A percentile compares a stretch with the other conserved stretches of the same genome.
These are phyloP conservation scores for Oryza meridionalis DNA, from an alignment of 176 grass and related monocot species.

Conservation along the genomic window DNA sequence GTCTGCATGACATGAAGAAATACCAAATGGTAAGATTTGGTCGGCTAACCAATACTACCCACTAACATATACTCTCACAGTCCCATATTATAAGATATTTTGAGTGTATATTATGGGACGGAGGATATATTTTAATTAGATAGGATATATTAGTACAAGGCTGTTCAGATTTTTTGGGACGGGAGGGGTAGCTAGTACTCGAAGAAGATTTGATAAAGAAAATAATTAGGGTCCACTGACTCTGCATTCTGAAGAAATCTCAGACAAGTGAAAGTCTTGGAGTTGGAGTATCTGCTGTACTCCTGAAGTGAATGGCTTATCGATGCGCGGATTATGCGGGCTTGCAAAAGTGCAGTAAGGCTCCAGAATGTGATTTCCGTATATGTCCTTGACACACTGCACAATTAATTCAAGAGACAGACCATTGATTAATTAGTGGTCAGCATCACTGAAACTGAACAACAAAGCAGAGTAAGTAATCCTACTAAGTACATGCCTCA, in stretches of 20 bases:
- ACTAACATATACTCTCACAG: background rate
- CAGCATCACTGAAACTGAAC: constrained; percentile 17
- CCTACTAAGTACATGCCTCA: constrained; percentile 7
- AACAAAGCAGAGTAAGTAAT: too few species aligned
- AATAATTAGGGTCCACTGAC: constrained; percentile 14
- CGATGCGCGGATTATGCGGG: background rate
- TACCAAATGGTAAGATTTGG: background rate
- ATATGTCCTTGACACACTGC: constrained; percentile 47
- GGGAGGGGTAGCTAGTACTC: too few species aligned
- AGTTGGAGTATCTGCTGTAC: constrained; percentile 28
- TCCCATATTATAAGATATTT: too few species aligned
- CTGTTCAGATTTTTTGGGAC: too few species aligned
- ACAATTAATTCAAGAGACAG: background rate
- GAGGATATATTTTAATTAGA: too few species aligned
- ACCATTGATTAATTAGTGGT: background rate
- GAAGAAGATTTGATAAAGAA: too few species aligned
- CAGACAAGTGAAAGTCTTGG: constrained; percentile 41
- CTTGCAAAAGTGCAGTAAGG: constrained; percentile 46
- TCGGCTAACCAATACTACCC: background rate
- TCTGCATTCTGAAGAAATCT: constrained; percentile 46
- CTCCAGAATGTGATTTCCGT: constrained; percentile 43
- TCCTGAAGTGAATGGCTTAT: constrained; percentile 17
- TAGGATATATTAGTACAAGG: too few species aligned
- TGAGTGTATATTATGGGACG: too few species aligned
- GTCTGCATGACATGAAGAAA: constrained; percentile 32